These are phyloP conservation scores for Rubus parviflorus DNA, from an alignment of 306 rosid genomes.

Conservation along the genomic window DNA sequence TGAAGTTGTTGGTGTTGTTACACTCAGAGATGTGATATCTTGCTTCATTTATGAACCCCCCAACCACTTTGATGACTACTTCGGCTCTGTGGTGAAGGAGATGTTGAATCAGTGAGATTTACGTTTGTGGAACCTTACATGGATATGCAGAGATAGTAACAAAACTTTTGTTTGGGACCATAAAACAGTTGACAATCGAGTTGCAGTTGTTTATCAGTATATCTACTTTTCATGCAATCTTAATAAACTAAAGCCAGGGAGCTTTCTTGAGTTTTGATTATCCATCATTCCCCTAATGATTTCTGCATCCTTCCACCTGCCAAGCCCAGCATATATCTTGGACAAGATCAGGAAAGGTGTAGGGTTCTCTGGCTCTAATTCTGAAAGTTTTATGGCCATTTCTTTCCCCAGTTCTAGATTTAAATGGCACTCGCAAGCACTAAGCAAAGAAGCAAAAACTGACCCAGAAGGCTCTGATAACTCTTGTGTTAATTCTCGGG, in stretches of 20 bases:
- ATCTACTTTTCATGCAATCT: constrained; percentile 40
- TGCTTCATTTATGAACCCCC: constrained; percentile 81
- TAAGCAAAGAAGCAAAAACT: constrained; percentile 65
- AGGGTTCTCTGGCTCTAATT: constrained; percentile 62
- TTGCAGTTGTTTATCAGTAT: constrained; percentile 17
- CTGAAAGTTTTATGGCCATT: constrained; percentile 50
- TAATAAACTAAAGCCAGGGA: constrained; percentile 58
- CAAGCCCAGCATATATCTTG: constrained; percentile 63
- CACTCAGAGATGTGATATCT: constrained; percentile 90
- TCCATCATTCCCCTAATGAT: constrained; percentile 52
- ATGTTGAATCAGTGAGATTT: constrained; percentile 49
- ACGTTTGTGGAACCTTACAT: constrained; percentile 1
- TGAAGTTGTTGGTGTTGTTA: constrained; percentile 66
- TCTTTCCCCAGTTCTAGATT: constrained; percentile 61
- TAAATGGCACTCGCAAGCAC: constrained; percentile 54
- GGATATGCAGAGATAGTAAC: constrained; percentile 21
- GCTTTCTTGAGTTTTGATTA: constrained; percentile 51
- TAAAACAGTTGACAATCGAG: constrained; percentile 28
- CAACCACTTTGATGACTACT: constrained; percentile 60
- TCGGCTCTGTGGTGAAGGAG: constrained; percentile 65
- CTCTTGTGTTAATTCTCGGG: constrained; percentile 44
- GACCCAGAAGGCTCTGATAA: constrained; percentile 56
- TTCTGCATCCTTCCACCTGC: constrained; percentile 78
- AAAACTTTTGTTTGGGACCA: constrained; percentile 22
- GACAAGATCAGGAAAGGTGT: constrained; percentile 61